A percentile compares a stretch with the other conserved stretches of the same genome.
phyloP scores from a whole-genome alignment of 495 filamentous ascomycete species.

The Podospora australis region DNA sequence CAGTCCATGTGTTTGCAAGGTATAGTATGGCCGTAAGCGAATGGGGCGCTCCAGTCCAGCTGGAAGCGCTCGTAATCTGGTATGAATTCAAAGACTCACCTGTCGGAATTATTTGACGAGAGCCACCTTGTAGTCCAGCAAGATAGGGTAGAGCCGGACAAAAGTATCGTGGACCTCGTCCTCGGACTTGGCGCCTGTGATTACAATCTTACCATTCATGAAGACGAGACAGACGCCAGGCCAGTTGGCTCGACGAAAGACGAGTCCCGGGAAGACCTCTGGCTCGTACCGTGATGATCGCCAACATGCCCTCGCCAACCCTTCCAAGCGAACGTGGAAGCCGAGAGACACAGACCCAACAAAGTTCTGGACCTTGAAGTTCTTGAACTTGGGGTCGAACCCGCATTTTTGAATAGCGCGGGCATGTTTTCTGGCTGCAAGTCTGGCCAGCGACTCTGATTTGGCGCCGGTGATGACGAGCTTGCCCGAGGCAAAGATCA shows the following conservation, averaged over 20 bases:
- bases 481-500: constrained; percentile 95
- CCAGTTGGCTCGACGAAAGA: constrained; percentile 95
- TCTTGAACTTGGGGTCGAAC: constrained; percentile 90
- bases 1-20: too few relatives aligned
- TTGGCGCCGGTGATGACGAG: constrained; percentile 98
- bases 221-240: constrained; percentile 36
- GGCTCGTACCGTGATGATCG: constrained; percentile 70
- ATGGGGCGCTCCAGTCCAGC: too few relatives aligned
- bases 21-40: too few relatives aligned
- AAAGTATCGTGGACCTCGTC: constrained; percentile 95
- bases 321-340: constrained; percentile 91
- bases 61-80: too few relatives aligned
- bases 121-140: constrained; percentile 37
- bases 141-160: constrained; percentile 85
- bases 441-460: constrained; percentile 83
- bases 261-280: constrained; percentile 93
- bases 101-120: too few relatives aligned
- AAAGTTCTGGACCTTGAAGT: constrained; percentile 99
- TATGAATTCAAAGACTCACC: too few relatives aligned
- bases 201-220: constrained; percentile 77
- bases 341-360: constrained; percentile 92
- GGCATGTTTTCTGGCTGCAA: constrained; percentile 92
- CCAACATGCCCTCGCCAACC: constrained; percentile 57
- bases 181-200: constrained; percentile 88
- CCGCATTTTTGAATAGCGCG: constrained; percentile 96